Conservation (phyloP, 140 eudicot species). For the Erigeron philadelphicus region DNA sequence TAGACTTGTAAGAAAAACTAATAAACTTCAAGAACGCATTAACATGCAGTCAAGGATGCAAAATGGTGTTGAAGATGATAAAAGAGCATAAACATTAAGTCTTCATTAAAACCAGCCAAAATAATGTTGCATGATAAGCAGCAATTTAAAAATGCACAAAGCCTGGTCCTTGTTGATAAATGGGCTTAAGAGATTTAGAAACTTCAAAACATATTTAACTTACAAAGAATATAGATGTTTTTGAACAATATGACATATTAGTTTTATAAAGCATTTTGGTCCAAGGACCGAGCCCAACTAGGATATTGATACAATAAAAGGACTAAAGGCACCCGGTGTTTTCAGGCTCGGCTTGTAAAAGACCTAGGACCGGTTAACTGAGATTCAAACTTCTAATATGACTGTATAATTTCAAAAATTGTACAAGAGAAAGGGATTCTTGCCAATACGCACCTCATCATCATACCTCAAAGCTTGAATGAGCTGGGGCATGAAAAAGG, state of each 20-base stretch:
- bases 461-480: constrained; percentile 90
- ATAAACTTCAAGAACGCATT: constrained; percentile 16
- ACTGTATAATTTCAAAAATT: background rate
- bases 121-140: background rate
- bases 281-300: background rate
- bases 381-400: background rate
- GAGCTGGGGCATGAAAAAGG: constrained; percentile 99
- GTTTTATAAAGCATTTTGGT: background rate
- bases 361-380: background rate
- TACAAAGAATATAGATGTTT: background rate
- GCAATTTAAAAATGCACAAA: background rate
- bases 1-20: background rate
- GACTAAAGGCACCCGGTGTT: background rate
- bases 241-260: background rate
- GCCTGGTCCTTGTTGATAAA: background rate
- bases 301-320: background rate
- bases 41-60: constrained; percentile 10
- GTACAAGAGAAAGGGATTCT: background rate
- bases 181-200: background rate
- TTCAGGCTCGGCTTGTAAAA: no score
- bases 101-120: background rate
- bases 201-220: background rate
- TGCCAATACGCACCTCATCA: constrained; percentile 58
- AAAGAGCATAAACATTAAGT: background rate
- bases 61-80: background rate